Evolutionary conservation across 164 flowering plant species (phyloP).

Genomic region (Taxillus chinensis): DNA sequence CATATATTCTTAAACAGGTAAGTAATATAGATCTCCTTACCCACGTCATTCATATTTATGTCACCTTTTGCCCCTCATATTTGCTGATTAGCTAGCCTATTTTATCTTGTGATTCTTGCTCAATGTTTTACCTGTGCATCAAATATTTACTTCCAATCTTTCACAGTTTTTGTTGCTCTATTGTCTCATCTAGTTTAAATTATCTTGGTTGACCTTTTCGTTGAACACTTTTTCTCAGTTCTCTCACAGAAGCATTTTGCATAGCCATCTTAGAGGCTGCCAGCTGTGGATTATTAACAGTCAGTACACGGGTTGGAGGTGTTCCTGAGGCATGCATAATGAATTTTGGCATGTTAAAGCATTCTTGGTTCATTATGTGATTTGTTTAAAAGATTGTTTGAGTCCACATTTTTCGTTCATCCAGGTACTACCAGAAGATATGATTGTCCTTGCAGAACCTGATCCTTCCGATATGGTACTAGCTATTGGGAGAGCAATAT

Average conservation of each 20-base stretch:
- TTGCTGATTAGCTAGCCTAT: too few species aligned
- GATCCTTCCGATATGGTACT: slow-evolving; percentile 84
- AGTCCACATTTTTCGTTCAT: background rate
- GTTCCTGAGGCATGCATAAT: slow-evolving; percentile 75
- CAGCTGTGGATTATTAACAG: slow-evolving; percentile 95
- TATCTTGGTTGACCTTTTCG: background rate
- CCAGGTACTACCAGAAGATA: slow-evolving; percentile 94
- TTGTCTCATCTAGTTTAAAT: background rate
- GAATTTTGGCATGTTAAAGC: background rate
- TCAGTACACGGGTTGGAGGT: slow-evolving; percentile 98
- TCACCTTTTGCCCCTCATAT: too few species aligned
- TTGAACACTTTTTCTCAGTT: slow-evolving; percentile 30
- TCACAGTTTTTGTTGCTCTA: background rate
- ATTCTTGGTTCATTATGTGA: slow-evolving; percentile 4
- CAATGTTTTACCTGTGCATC: background rate
- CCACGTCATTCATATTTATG: too few species aligned
- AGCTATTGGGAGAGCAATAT: slow-evolving; percentile 70
- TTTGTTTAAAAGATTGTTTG: background rate
- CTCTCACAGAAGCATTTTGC: slow-evolving; percentile 97
- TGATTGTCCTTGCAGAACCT: slow-evolving; percentile 90
- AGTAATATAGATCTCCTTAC: background rate
- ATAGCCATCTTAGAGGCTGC: slow-evolving; percentile 99
- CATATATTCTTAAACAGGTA: slow-evolving; percentile 95
- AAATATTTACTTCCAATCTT: background rate
- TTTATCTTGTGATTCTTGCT: too few species aligned